Conservation (phyloP, 306 rosid genomes). For the Glycine tomentella region DNA sequence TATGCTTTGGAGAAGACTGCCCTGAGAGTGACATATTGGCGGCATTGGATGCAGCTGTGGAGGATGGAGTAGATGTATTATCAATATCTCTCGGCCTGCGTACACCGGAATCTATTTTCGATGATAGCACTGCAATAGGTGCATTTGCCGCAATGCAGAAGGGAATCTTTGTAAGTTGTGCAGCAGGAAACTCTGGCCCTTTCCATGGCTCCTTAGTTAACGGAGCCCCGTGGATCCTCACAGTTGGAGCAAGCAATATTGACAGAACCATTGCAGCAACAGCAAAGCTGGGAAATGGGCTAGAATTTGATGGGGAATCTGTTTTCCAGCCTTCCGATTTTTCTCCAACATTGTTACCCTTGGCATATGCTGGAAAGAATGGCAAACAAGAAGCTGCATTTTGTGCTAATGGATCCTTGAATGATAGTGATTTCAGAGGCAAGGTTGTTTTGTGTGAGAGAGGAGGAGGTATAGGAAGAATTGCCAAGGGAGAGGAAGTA, state of each 20-base stretch:
- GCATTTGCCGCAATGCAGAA: constrained; percentile 72
- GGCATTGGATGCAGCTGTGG: constrained; percentile 59
- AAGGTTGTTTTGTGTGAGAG: constrained; percentile 70
- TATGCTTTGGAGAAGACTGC: constrained; percentile 49
- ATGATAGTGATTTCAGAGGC: constrained; percentile 51
- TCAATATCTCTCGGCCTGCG: constrained; percentile 64
- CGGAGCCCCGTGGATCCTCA: constrained; percentile 81
- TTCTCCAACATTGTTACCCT: constrained; percentile 51
- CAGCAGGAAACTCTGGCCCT: constrained; percentile 80
- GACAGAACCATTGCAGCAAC: constrained; percentile 65
- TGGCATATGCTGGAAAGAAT: constrained; percentile 62
- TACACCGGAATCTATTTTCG: constrained; percentile 51
- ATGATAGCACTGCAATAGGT: constrained; percentile 62
- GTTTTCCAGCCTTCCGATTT: constrained; percentile 57
- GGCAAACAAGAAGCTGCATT: constrained; percentile 57
- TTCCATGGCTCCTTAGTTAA: constrained; percentile 47
- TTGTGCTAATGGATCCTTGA: constrained; percentile 62
- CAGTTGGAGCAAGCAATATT: constrained; percentile 67
- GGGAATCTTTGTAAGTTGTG: constrained; percentile 75
- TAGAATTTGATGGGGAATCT: constrained; percentile 56
- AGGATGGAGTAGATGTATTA: constrained; percentile 72
- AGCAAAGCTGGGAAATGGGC: constrained; percentile 61
- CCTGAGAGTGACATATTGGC: constrained; percentile 53
- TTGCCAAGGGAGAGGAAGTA: constrained; percentile 69
- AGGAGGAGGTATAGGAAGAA: constrained; percentile 70